phyloP scores from a whole-genome alignment of 352 stramenopile genomes.

The Globisporangium alternatum region DNA sequence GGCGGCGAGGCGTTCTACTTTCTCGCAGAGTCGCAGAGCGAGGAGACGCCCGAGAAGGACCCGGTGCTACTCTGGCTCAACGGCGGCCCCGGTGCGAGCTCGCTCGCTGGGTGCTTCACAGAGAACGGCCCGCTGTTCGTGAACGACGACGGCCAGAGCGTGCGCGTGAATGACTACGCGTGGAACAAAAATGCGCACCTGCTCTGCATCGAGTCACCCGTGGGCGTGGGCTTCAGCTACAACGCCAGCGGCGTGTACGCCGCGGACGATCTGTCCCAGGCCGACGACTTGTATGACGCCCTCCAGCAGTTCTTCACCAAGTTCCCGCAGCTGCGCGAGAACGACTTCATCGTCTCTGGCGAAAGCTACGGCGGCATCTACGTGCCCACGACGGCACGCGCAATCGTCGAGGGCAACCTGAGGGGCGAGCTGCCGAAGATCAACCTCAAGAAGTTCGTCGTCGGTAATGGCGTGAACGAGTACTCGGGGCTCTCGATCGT shows the following conservation, averaged over 20 bases:
- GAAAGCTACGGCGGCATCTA: slow-evolving; percentile 74
- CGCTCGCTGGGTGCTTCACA: slow-evolving; percentile 87
- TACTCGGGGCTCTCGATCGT: slow-evolving; percentile 26
- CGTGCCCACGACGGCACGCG: slow-evolving; percentile 49
- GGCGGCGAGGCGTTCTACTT: slow-evolving; percentile 74
- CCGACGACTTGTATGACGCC: slow-evolving; percentile 69
- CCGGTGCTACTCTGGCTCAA: slow-evolving; percentile 97
- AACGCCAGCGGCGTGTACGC: slow-evolving; percentile 37
- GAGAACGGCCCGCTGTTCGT: slow-evolving; percentile 97
- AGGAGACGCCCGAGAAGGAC: slow-evolving; percentile 72
- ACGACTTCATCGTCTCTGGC: slow-evolving; percentile 60
- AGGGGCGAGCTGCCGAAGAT: slow-evolving; percentile 20
- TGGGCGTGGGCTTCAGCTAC: slow-evolving; percentile 66
- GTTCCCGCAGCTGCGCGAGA: slow-evolving; percentile 41
- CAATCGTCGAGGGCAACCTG: slow-evolving; percentile 48
- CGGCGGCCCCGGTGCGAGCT: slow-evolving; percentile 94
- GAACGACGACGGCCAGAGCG: slow-evolving; percentile 87
- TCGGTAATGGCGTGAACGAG: slow-evolving; percentile 69
- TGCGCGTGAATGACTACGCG: slow-evolving; percentile 49
- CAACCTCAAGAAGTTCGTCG: slow-evolving; percentile 56
- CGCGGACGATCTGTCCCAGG: slow-evolving; percentile 47
- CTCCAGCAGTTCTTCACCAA: slow-evolving; percentile 64
- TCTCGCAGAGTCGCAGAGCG: slow-evolving; percentile 96
- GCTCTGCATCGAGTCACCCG: slow-evolving; percentile 73
- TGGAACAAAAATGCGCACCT: slow-evolving; percentile 71